phyloP scores from a whole-genome alignment of 2,329 filamentous ascomycete genomes.

The Septoria petroselini region DNA sequence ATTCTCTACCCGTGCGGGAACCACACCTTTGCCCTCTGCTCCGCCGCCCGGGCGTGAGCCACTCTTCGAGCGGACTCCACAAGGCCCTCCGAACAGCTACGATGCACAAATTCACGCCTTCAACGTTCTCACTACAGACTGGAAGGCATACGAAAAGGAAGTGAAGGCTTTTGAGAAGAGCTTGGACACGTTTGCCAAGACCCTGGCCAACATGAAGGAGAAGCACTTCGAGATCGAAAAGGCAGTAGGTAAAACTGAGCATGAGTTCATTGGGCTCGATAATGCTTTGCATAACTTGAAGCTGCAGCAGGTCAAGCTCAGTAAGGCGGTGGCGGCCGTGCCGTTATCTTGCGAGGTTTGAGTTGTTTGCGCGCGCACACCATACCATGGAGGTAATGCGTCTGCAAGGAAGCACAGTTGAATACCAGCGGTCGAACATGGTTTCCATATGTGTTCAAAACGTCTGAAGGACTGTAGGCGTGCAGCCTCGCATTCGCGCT shows the following conservation, averaged over 20 bases:
- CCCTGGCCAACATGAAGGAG: constrained; percentile 9
- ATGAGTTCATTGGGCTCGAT: constrained; percentile 17
- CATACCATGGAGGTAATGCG: too few relatives aligned
- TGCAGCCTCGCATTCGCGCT: too few relatives aligned
- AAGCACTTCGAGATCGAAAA: constrained; percentile 12
- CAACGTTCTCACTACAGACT: constrained; percentile 8
- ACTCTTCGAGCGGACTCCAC: constrained; percentile 13
- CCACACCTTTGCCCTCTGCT: constrained; percentile 10
- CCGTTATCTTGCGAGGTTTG: too few relatives aligned
- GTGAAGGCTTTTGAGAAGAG: constrained; percentile 11
- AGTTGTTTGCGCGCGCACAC: too few relatives aligned
- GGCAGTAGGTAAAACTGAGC: constrained; percentile 8
- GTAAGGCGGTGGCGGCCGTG: constrained; percentile 1
- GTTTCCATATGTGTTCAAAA: too few relatives aligned
- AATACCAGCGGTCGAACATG: too few relatives aligned
- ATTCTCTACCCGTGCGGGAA: constrained; percentile 8
- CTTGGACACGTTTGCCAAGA: constrained; percentile 11
- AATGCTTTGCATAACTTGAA: constrained; percentile 20
- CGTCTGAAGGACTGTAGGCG: too few relatives aligned
- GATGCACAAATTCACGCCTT: constrained; percentile 15
- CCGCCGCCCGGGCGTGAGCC: constrained; percentile 15
- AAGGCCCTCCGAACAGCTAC: constrained; percentile 13
- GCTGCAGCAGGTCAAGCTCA: constrained; percentile 9
- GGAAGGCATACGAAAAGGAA: constrained; percentile 14
- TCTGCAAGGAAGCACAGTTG: too few relatives aligned